Percentiles rank a stretch among this genome's conserved stretches.
These are phyloP conservation scores for Keqinozyma sinolaborantium DNA, from an alignment of 1,139 yeast genomes.

Conservation along the genomic window DNA sequence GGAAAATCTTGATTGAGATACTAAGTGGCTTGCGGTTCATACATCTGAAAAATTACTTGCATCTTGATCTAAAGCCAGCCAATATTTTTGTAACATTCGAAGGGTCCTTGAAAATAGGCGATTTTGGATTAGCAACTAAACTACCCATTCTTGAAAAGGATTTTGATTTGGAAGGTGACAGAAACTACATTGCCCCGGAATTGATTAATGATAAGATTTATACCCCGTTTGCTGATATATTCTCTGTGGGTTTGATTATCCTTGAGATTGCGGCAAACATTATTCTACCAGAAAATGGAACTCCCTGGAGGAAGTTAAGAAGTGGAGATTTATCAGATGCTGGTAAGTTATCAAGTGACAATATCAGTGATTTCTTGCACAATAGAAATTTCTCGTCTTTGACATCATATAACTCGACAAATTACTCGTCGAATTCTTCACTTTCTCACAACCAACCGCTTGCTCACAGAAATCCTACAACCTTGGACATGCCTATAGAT, in stretches of 20 bases:
- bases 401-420: conserved; percentile 27
- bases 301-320: conserved; percentile 93
- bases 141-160: conserved; percentile 53
- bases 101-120: conserved; percentile 85
- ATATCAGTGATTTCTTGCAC: conserved; percentile 42
- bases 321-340: conserved; percentile 97
- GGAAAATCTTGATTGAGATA: conserved; percentile 90
- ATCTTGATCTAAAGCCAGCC: conserved; percentile 91
- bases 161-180: conserved; percentile 92
- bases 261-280: conserved; percentile 96
- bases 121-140: conserved; percentile 61
- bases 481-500: conserved; percentile 1
- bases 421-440: conserved; percentile 7
- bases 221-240: conserved; percentile 91
- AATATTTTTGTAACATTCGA: conserved; percentile 92
- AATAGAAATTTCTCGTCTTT: conserved; percentile 36
- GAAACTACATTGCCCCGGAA: conserved; percentile 98
- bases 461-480: conserved; percentile 2
- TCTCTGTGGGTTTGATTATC: conserved; percentile 87
- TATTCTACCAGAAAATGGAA: conserved; percentile 91
- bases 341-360: conserved; percentile 69
- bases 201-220: conserved; percentile 78
- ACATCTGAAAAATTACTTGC: conserved; percentile 74
- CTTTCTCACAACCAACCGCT: conserved; percentile 12
- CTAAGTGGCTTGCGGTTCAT: conserved; percentile 76